A percentile compares a stretch with the other conserved stretches of the same genome.
These are phyloP conservation scores for Hypholoma fasciculare DNA, from an alignment of 768 basidiomycete species.

Conservation along the genomic window DNA sequence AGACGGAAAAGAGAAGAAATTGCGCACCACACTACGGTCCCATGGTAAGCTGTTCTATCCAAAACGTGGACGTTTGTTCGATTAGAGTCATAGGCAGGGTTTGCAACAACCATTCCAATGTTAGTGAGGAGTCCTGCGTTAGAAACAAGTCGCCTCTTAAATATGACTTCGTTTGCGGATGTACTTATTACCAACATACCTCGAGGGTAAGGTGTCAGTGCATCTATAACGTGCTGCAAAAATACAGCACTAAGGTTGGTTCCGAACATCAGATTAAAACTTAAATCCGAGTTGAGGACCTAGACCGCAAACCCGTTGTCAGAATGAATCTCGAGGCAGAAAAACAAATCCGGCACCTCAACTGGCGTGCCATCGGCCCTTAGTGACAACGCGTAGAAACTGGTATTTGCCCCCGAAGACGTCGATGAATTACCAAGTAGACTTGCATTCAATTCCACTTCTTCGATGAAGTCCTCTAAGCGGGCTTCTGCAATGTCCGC, in stretches of 20 bases:
- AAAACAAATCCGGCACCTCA: slow-evolving; percentile 25
- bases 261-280: slow-evolving; percentile 40
- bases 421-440: slow-evolving; percentile 22
- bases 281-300: slow-evolving; percentile 44
- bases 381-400: slow-evolving; percentile 41
- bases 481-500: slow-evolving; percentile 26
- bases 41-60: slow-evolving; percentile 35
- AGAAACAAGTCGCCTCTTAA: background rate
- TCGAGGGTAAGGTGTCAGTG: slow-evolving; percentile 43
- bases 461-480: slow-evolving; percentile 34
- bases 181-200: slow-evolving; percentile 21
- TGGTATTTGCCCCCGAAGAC: slow-evolving; percentile 18
- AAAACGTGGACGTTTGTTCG: slow-evolving; percentile 37
- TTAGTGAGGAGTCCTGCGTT: slow-evolving; percentile 39
- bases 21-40: slow-evolving; percentile 33
- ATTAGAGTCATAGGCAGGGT: slow-evolving; percentile 44
- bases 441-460: slow-evolving; percentile 29
- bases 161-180: background rate
- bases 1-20: background rate
- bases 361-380: slow-evolving; percentile 37
- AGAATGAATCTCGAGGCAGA: background rate
- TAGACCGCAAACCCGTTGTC: slow-evolving; percentile 5
- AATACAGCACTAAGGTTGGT: slow-evolving; percentile 35
- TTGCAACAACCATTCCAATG: slow-evolving; percentile 47
- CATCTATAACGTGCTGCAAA: slow-evolving; percentile 35